Evolutionary conservation across 192 early-diverging fungal genomes (phyloP).

Genomic region (Globomyces pollinis-pini): DNA sequence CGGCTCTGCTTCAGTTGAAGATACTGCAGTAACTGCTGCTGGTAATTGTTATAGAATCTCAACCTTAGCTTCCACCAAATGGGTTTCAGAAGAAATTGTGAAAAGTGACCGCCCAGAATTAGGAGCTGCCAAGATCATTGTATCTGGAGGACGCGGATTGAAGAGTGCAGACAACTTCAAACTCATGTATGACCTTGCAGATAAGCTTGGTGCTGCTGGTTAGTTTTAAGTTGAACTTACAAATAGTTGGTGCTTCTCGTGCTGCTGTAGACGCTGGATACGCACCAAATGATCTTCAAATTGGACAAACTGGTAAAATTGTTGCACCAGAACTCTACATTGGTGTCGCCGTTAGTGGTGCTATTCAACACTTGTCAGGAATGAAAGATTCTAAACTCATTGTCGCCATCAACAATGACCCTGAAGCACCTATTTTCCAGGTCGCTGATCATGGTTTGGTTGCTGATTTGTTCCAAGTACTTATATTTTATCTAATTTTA

Average conservation of each 20-base stretch:
- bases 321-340: constrained; percentile 94
- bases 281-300: constrained; percentile 92
- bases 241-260: constrained; percentile 87
- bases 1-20: constrained; percentile 55
- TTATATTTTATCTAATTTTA: constrained; percentile 3
- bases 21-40: constrained; percentile 57
- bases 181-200: constrained; percentile 83
- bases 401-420: constrained; percentile 97
- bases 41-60: not conserved
- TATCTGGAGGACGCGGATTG: constrained; percentile 91
- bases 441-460: constrained; percentile 95
- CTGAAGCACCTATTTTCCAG: constrained; percentile 94
- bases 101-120: constrained; percentile 96
- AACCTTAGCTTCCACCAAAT: constrained; percentile 52
- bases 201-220: constrained; percentile 90
- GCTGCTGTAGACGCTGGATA: constrained; percentile 97
- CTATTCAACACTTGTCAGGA: constrained; percentile 53
- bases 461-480: constrained; percentile 82
- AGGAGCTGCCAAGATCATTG: constrained; percentile 75
- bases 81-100: constrained; percentile 80
- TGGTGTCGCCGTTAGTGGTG: constrained; percentile 93
- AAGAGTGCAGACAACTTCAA: constrained; percentile 95
- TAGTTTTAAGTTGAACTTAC: constrained; percentile 17
- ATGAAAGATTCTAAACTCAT: constrained; percentile 95
- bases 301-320: constrained; percentile 98